Base-by-base conservation (phyloP, 768 basidiomycete species). In the Hygrophoropsis aurantiaca region DNA sequence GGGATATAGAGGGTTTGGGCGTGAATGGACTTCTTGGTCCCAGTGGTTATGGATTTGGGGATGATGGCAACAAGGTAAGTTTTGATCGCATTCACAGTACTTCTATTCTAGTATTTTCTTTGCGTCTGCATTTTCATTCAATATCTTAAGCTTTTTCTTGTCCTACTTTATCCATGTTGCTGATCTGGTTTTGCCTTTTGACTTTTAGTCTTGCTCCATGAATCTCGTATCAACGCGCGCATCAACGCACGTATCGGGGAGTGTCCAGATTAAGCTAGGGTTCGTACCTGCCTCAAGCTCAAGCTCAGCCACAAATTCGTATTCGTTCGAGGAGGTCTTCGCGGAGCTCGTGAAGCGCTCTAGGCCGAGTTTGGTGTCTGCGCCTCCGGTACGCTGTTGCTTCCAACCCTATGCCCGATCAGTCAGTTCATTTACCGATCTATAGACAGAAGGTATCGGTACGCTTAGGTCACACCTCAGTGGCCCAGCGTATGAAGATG, bases 361-460 rank as follows among this genome's bases (percentile, higher is more conserved):
- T 0, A 72, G 81, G 16, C 81, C 81, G 3, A 81, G 81, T 19
- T 72, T 92, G 3, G 82, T 87, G 11, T 86, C 87, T 33, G 84
- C 84, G 1, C 87, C 89, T 7, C 88, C 91, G 1, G 89, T 90
- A 57, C 50, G 85, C 74, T 30, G 27, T 30, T 13, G 27, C 13
- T 30, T 30, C 27, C n/a, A n/a, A n/a, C n/a, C n/a, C n/a, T n/a
- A n/a, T n/a, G n/a, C n/a, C n/a, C n/a, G n/a, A n/a, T n/a, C n/a
- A n/a, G n/a, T n/a, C n/a, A n/a, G n/a, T n/a, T n/a, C n/a, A n/a
- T n/a, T n/a, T n/a, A n/a, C 32, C 1, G 40, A 24, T 32, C 32
- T 26, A 35, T 57, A 94, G 90, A 92, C 89, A 9, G 84, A 90
- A 66, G 88, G 91, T 20, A 82, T 93, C 23, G 91, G 91, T 42